A percentile compares a stretch with the other conserved stretches of the same genome.
phyloP scores from a whole-genome alignment of 768 basidiomycete species.

The Serendipita vermifera region DNA sequence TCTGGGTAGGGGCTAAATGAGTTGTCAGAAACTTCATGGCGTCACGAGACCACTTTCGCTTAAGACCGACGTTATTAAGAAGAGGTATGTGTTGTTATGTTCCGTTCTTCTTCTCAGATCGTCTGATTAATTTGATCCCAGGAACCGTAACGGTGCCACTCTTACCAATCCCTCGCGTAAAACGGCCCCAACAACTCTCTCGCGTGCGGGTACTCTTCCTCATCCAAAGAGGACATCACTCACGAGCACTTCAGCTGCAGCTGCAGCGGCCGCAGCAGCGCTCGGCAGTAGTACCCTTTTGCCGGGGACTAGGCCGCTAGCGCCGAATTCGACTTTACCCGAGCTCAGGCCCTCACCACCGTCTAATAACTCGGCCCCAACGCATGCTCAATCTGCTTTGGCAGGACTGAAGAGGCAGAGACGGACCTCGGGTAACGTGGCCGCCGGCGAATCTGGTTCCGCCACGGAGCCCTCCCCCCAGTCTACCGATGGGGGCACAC shows the following conservation, averaged over 20 bases:
- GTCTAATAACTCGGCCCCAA: not conserved
- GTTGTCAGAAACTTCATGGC: slow-evolving; percentile 80
- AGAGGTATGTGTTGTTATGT: slow-evolving; percentile 43
- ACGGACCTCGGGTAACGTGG: not conserved
- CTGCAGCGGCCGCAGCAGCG: not conserved
- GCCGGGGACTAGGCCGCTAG: slow-evolving; percentile 1
- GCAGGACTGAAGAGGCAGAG: not conserved
- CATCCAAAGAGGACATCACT: not conserved
- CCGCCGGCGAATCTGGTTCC: too few species aligned
- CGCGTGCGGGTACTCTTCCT: not conserved
- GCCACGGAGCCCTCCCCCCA: too few species aligned
- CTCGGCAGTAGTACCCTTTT: not conserved
- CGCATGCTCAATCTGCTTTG: not conserved
- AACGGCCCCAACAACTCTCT: not conserved
- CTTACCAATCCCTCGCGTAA: slow-evolving; percentile 1
- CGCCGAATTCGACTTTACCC: not conserved
- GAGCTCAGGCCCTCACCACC: slow-evolving; percentile 2
- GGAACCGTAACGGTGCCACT: slow-evolving; percentile 4
- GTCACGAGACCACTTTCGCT: slow-evolving; percentile 88
- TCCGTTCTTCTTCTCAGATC: not conserved
- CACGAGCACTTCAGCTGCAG: slow-evolving; percentile 2
- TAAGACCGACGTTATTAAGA: slow-evolving; percentile 97
- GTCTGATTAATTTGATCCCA: not conserved
- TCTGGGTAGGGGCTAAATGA: not conserved
- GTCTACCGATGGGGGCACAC: too few species aligned